Evolutionary conservation across 768 basidiomycete species (phyloP).

Genomic region (Boletus insuetus): DNA sequence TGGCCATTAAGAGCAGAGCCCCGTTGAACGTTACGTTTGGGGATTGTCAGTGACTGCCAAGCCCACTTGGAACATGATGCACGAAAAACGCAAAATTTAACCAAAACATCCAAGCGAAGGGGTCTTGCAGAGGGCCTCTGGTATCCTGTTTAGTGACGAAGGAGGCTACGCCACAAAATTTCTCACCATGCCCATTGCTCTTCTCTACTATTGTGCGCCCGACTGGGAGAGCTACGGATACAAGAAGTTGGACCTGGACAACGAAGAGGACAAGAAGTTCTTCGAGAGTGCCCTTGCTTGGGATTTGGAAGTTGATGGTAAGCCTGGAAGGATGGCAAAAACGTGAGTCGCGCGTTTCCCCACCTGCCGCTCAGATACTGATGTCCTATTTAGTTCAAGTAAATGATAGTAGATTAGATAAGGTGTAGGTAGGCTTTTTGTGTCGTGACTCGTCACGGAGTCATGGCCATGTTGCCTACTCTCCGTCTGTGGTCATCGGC

Average conservation of each 20-base stretch:
- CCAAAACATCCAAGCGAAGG: conserved; percentile 79
- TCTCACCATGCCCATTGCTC: conserved; percentile 54
- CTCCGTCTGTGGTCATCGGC: no score
- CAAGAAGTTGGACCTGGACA: conserved; percentile 71
- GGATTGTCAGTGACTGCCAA: conserved; percentile 79
- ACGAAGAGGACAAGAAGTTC: conserved; percentile 78
- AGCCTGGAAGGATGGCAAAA: conserved; percentile 91
- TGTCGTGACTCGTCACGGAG: conserved; percentile 6
- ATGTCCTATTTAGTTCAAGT: conserved; percentile 22
- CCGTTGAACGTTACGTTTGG: conserved; percentile 94
- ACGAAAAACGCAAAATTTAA: conserved; percentile 28
- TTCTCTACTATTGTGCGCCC: conserved; percentile 81
- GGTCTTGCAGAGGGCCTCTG: conserved; percentile 57
- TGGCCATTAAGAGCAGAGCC: conserved; percentile 84
- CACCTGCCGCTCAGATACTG: background rate
- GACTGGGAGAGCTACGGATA: conserved; percentile 90
- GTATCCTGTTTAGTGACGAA: background rate
- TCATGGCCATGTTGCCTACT: conserved; percentile 4
- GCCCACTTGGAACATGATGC: background rate
- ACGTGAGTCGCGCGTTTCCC: conserved; percentile 50
- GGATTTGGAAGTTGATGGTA: conserved; percentile 87
- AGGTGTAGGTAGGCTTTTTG: conserved; percentile 26
- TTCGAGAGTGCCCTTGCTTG: conserved; percentile 92
- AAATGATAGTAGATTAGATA: conserved; percentile 12
- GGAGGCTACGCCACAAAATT: background rate